Evolutionary conservation across 371 early-diverging fungal species (phyloP).

Genomic region (Synchytrium microbalum): DNA sequence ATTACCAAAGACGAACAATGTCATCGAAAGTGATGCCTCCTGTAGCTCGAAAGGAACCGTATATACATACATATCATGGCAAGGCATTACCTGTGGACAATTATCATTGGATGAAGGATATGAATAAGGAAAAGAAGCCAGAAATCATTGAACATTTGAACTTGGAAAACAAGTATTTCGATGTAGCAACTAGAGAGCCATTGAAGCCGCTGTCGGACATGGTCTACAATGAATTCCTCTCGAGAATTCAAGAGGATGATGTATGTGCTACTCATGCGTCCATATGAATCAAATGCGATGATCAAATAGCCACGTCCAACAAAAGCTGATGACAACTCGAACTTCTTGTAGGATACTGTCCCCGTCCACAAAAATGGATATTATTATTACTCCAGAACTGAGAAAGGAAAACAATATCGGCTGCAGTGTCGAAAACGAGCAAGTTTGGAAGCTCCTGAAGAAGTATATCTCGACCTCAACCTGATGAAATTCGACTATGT

Average conservation of each 20-base stretch:
- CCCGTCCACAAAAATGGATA: constrained; percentile 18
- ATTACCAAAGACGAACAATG: too few relatives aligned
- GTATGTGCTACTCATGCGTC: too few relatives aligned
- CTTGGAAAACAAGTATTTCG: constrained; percentile 6
- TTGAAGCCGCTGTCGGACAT: constrained; percentile 10
- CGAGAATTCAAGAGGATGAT: constrained; percentile 16
- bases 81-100: constrained; percentile 13
- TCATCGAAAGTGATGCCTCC: too few relatives aligned
- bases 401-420: constrained; percentile 37
- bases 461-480: constrained; percentile 10
- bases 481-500: constrained; percentile 21
- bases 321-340: too few relatives aligned
- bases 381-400: constrained; percentile 36
- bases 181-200: not conserved
- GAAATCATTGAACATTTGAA: constrained; percentile 33
- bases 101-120: constrained; percentile 43
- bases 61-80: constrained; percentile 18
- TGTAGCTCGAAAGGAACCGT: constrained; percentile 22
- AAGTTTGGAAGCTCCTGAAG: constrained; percentile 24
- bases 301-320: too few relatives aligned
- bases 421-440: constrained; percentile 28
- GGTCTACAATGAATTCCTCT: constrained; percentile 36
- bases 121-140: constrained; percentile 19
- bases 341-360: not conserved
- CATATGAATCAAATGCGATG: too few relatives aligned